phyloP scores from a whole-genome alignment of 306 rosid species.

The Fagus crenata region DNA sequence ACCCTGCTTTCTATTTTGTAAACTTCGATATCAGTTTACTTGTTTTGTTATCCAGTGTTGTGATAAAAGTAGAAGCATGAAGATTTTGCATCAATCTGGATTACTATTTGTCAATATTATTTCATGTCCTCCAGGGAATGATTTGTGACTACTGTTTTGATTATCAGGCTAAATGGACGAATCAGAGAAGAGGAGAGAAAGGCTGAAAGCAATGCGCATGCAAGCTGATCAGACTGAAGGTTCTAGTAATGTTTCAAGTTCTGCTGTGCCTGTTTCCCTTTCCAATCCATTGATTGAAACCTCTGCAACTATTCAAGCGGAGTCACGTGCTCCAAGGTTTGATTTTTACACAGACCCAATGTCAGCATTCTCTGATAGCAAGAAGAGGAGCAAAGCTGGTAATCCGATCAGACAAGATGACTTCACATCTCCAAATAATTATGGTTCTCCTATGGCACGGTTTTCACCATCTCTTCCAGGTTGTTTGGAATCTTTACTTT shows the following conservation, averaged over 20 bases:
- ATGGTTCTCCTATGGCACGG: slow-evolving; percentile 32
- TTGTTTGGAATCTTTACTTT: slow-evolving; percentile 18
- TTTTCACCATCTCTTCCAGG: slow-evolving; percentile 50
- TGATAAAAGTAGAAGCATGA: neutral
- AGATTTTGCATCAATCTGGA: neutral
- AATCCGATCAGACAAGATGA: slow-evolving; percentile 33
- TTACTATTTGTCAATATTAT: neutral
- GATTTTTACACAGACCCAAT: slow-evolving; percentile 87
- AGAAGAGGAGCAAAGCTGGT: slow-evolving; percentile 33
- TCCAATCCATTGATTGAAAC: slow-evolving; percentile 71
- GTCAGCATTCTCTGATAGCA: slow-evolving; percentile 73
- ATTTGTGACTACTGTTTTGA: slow-evolving; percentile 1
- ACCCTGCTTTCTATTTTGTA: neutral
- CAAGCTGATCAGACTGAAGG: slow-evolving; percentile 60
- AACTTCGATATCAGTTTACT: neutral
- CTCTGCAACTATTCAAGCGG: slow-evolving; percentile 35
- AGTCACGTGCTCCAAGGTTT: slow-evolving; percentile 61
- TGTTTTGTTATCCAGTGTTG: neutral
- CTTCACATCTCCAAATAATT: slow-evolving; percentile 40
- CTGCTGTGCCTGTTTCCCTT: slow-evolving; percentile 47
- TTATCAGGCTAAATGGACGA: slow-evolving; percentile 68
- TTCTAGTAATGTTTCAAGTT: slow-evolving; percentile 26
- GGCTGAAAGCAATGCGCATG: slow-evolving; percentile 70
- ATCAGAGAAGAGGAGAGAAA: slow-evolving; percentile 74
- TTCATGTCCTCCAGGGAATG: neutral